phyloP scores from a whole-genome alignment of 352 stramenopile genomes.

The Phytophthora lateralis region DNA sequence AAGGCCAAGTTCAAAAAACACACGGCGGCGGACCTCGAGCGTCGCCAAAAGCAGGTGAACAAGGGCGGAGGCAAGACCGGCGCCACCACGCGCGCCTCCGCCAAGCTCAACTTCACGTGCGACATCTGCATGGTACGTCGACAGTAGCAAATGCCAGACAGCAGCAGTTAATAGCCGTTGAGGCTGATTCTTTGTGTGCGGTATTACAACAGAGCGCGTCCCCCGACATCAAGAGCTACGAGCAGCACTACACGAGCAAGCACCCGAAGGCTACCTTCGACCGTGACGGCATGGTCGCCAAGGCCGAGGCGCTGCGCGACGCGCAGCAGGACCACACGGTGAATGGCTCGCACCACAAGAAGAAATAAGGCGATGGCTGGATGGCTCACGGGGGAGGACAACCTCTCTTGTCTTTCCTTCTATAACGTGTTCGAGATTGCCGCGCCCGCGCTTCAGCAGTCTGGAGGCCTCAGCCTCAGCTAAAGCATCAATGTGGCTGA shows the following conservation, averaged over 20 bases:
- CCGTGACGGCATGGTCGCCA: conserved; percentile 50
- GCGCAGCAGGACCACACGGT: conserved; percentile 34
- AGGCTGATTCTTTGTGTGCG: conserved; percentile 9
- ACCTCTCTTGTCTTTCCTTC: conserved; percentile 11
- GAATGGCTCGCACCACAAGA: conserved; percentile 62
- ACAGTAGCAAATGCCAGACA: neutral
- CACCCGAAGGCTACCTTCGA: conserved; percentile 62
- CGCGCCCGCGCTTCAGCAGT: conserved; percentile 1
- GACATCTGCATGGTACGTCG: conserved; percentile 67
- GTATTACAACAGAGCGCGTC: conserved; percentile 44
- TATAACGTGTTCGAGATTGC: conserved; percentile 24
- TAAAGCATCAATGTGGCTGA: neutral
- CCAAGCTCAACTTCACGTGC: conserved; percentile 76
- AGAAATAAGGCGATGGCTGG: conserved; percentile 32
- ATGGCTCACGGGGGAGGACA: conserved; percentile 11
- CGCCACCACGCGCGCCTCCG: conserved; percentile 36
- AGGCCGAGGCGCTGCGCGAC: conserved; percentile 56
- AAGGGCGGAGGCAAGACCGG: conserved; percentile 60
- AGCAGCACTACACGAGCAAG: conserved; percentile 65
- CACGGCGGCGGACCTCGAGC: conserved; percentile 65
- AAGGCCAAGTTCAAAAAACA: conserved; percentile 86
- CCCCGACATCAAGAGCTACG: conserved; percentile 67
- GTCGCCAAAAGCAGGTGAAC: conserved; percentile 58
- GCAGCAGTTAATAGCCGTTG: neutral
- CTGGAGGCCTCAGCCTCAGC: neutral